A percentile compares a stretch with the other conserved stretches of the same genome.
phyloP scores from a whole-genome alignment of 2,329 filamentous ascomycete genomes.

The Scopulariopsis brevicaulis region DNA sequence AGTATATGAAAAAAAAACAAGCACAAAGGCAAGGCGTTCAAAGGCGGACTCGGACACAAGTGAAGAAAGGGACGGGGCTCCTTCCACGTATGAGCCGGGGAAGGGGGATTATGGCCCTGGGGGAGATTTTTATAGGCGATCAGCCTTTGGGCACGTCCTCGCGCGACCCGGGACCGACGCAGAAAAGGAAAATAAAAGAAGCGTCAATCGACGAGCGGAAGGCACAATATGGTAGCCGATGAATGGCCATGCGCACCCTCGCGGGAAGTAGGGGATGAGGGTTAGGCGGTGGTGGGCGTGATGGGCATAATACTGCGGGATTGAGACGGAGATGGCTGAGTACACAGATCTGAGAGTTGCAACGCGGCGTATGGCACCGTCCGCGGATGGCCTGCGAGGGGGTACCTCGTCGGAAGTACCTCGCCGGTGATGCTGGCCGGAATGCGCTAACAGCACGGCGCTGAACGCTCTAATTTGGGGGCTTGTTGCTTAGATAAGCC shows the following conservation, averaged over 20 bases:
- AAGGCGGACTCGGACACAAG: not conserved
- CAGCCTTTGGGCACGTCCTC: not conserved
- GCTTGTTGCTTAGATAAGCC: not conserved
- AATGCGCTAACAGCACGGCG: not conserved
- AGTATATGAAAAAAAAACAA: not conserved
- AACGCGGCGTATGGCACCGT: not conserved
- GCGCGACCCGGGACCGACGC: not conserved
- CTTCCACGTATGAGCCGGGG: not conserved
- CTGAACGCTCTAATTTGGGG: not conserved
- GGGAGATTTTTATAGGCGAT: slow-evolving; percentile 4
- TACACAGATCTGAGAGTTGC: slow-evolving; percentile 2
- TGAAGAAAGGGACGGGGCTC: not conserved
- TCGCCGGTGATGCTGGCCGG: not conserved
- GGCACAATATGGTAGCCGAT: not conserved
- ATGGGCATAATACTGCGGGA: not conserved
- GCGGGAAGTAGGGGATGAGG: not conserved
- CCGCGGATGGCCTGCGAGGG: not conserved
- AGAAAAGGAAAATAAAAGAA: not conserved
- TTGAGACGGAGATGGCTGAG: slow-evolving; percentile 5
- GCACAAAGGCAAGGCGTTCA: not conserved
- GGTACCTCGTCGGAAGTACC: not conserved
- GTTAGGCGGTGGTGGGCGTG: not conserved
- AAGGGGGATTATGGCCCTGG: not conserved
- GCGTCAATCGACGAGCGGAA: not conserved
- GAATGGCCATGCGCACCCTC: not conserved